Base-by-base conservation (phyloP, 2,329 filamentous ascomycete species). In the Orbilia javanica region DNA sequence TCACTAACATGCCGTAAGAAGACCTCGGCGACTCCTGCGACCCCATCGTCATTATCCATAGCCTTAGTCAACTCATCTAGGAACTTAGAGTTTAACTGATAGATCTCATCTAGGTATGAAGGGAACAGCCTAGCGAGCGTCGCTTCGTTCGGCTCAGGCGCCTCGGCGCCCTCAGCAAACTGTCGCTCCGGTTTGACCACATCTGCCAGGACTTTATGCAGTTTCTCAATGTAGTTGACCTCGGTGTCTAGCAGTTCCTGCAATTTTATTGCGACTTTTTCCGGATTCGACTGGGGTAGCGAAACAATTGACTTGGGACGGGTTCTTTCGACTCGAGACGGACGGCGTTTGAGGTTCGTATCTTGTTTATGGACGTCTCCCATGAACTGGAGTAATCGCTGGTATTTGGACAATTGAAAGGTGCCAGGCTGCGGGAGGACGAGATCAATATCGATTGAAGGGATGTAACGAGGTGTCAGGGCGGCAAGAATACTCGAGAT, bases 141-240 rank as follows among this genome's bases (percentile, higher is more conserved):
- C 80, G 91, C 87, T 81, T 91, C 89, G 20, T 89, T 90, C 4
- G 93, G 92, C 11, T 79, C 80, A 36, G 20, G 64, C 31, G 67
- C 66, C 67, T 67, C 60, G 69, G 60, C 69, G 18, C 34, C 62
- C 50, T 71, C 65, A 63, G 77, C 67, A 6, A 75, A 71, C 52
- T 74, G 39, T 60, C 80, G 72, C 29, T 81, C 64, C 20, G 80
- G 81, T 27, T 90, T 89, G 27, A 93, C 93, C 31, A 97, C 90
- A 75, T 91, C 89, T 79, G 92, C 90, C 48, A 97, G 92, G 77
- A 99, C 85, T 80, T 96, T 92, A 79, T 92, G 89, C 71, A 99
- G 85, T 84, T 98, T 97, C 81, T 89, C 88, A 48, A 99, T 93
- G 84, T 98, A 99, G 73, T 96, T 92, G 44, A 95, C 95, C 80